Base-by-base conservation (phyloP, 2,329 filamentous ascomycete genomes). In the Fusarium tricinctum region DNA sequence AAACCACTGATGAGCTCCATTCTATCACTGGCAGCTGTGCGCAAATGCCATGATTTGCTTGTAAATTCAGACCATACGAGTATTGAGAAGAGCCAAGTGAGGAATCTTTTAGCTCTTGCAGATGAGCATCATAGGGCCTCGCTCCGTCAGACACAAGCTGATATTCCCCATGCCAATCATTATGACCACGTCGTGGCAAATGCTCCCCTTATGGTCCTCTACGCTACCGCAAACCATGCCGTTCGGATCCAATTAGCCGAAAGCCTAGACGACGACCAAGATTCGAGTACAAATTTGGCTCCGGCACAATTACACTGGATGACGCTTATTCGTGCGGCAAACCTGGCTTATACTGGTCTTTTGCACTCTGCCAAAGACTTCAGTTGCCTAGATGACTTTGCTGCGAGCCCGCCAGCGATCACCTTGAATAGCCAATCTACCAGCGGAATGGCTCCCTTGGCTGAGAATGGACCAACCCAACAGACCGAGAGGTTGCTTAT, bases 171-270 rank as follows among this genome's bases (percentile, higher is more conserved):
- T 3, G 58, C 70, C 5, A 70, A 75, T 14, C 69, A 74, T 2
- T 81, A 80, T 19, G 68, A 66, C 3, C 62, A 62, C 5, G 66
- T 73, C 5, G 40, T 73, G 3, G 65, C 70, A 0, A 71, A 81
- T 50, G 79, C 80, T 0, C 77, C 80, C 1, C 62, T 83, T 12
- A 82, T 83, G 81, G 79, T 79, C 5, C 73, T 82, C 23, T 82
- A 81, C 19, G 78, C 75, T 0, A 79, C 77, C 0, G 78, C 76
- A 0, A 81, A 75, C 38, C 80, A 82, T 38, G 73, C 68, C 14
- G 68, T 78, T 10, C 76, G 80, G 2, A 78, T 82, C 3, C 73
- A 73, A 20, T 64, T 82, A 6, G 69, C 75, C 1, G 69, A 72
- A 19, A 66, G 64, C 4, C 71, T 79, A 4, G 76, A 8, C 1